Percentiles rank a stretch among this genome's conserved stretches.
These are phyloP conservation scores for Penium margaritaceum DNA, from an alignment of 139 green algal genomes.

Conservation along the genomic window DNA sequence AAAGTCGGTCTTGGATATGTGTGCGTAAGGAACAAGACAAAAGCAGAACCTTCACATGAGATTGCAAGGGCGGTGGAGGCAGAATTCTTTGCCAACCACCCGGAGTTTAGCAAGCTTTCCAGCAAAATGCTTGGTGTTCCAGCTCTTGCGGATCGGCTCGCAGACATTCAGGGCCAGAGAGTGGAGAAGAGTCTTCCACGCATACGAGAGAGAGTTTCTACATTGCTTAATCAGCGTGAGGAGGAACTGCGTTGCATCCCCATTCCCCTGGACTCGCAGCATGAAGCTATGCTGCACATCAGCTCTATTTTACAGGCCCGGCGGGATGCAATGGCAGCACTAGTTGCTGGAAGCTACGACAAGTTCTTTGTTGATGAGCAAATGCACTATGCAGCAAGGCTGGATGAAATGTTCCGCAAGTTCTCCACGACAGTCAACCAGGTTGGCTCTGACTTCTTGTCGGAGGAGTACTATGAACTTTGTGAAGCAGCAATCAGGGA, in stretches of 20 bases:
- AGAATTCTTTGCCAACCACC: slow-evolving; percentile 7
- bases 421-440: background rate
- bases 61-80: background rate
- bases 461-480: slow-evolving; percentile 3
- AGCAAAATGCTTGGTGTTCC: background rate
- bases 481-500: slow-evolving; percentile 19
- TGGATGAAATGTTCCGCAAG: background rate
- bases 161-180: background rate
- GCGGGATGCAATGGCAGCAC: slow-evolving; percentile 5
- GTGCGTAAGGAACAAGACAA: slow-evolving; percentile 15
- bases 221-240: background rate
- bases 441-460: slow-evolving; percentile 6
- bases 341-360: background rate
- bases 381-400: slow-evolving; percentile 9
- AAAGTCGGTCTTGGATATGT: slow-evolving; percentile 22
- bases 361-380: background rate
- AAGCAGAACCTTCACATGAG: background rate
- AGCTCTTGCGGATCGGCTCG: background rate
- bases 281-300: slow-evolving; percentile 13
- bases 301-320: background rate
- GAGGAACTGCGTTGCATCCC: slow-evolving; percentile 6
- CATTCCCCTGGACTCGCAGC: background rate
- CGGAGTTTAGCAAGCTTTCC: slow-evolving; percentile 10
- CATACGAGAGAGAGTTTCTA: background rate
- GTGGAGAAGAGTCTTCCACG: background rate